A percentile compares a stretch with the other conserved stretches of the same genome.
Evolutionary conservation across 169 alveolate genomes (phyloP).

Genomic region (Eimeria nieschulzi): DNA sequence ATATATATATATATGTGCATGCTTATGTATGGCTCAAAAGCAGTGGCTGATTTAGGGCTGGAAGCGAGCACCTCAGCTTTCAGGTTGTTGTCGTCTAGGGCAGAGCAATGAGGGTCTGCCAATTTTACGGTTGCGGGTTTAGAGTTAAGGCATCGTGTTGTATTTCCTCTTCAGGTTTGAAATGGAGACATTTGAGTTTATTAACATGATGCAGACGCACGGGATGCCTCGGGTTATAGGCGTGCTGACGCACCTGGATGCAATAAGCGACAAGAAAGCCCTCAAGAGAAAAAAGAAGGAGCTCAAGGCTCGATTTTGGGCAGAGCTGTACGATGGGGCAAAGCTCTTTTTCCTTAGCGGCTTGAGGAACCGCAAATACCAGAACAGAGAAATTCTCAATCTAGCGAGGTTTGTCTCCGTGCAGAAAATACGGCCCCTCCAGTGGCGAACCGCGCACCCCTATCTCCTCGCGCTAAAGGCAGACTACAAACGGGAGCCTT

Average conservation of each 20-base stretch:
- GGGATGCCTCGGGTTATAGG: slow-evolving; percentile 84
- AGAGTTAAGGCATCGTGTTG: neutral
- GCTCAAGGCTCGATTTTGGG: slow-evolving; percentile 88
- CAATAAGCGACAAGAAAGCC: slow-evolving; percentile 78
- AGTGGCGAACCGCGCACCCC: slow-evolving; percentile 98
- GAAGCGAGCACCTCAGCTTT: no score
- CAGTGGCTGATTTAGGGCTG: no score
- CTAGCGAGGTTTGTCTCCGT: slow-evolving; percentile 96
- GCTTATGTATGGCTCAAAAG: no score
- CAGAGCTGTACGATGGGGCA: slow-evolving; percentile 98
- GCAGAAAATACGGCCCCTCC: slow-evolving; percentile 89
- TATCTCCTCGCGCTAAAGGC: slow-evolving; percentile 95
- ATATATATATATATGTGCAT: no score
- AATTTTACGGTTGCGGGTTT: no score
- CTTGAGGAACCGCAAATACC: slow-evolving; percentile 87
- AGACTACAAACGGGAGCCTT: slow-evolving; percentile 28
- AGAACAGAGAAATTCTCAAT: slow-evolving; percentile 92
- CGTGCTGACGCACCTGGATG: slow-evolving; percentile 97
- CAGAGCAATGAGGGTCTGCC: no score
- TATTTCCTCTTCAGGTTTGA: slow-evolving; percentile 88
- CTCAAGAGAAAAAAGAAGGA: slow-evolving; percentile 58
- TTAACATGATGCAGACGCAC: slow-evolving; percentile 93
- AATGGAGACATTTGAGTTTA: slow-evolving; percentile 99
- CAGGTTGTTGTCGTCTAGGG: no score
- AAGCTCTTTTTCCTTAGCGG: slow-evolving; percentile 97